Base-by-base conservation (phyloP, 352 stramenopile genomes). In the Phytophthora pseudosyringae region DNA sequence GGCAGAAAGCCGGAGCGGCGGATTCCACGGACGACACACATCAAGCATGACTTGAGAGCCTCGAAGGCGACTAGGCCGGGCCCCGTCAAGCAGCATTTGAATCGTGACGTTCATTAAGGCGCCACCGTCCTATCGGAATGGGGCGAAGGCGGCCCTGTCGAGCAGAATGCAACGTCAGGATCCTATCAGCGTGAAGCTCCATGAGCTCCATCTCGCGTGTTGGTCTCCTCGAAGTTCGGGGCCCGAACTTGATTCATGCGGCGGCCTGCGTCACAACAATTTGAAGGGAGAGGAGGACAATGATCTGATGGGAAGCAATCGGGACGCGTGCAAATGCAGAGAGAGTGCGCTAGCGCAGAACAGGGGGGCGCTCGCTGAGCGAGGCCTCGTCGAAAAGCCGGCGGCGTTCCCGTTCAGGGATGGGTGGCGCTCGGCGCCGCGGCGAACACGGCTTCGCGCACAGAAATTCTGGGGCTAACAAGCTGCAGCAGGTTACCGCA, bases 1-100 rank as follows among this genome's bases (percentile, higher is more conserved):
- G 40, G 48, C 64, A 68, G 38, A 59, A 64, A 72, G 64, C 64
- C 64, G 64, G 64, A 69, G 44, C 51, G 7, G 12, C 50, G 44
- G 50, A 52, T 55, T 54, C 63, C 47, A 66, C 31, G 28, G 44
- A 31, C n/a, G 29, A 54, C 38, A 66, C 56, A 57, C 56, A 71
- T 71, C 49, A 46, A 28, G 31, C 31, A 46, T 33, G 62, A 55
- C 55, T 64, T 56, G 52, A 2, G 21, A 21, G 21, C 21, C 21
- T 21, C 21, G 21, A 21, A 21, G 21, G 21, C 21, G 21, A 21
- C 21, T 16, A 28, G 11, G n/a, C 28, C 40, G 48, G 18, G 13
- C 25, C 8, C 11, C 3, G 15, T 43, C 38, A 11, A 35, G 6
- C 31, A 35, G 10, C 7, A 35, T 35, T 7, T 7, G 10, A 35